Evolutionary conservation across 768 basidiomycete species (phyloP), one percentile per base, ranked within the genome.

Genomic region (Dacryopinax primogenitus): DNA sequence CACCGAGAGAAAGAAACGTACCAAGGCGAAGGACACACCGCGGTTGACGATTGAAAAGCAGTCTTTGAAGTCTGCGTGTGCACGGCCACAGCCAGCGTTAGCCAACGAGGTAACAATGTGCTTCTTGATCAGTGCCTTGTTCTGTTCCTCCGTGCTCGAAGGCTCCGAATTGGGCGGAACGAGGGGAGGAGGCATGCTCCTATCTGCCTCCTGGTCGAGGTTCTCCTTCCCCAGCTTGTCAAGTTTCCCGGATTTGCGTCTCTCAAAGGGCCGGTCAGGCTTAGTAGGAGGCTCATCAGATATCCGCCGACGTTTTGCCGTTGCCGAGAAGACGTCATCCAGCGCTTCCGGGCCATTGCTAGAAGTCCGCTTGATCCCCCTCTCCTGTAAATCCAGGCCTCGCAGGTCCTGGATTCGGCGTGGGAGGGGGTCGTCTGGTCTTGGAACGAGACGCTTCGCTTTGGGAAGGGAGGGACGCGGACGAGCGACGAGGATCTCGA

Each of bases 71-170:
- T 58, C 51, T 23, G 51, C 51, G 26, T 58, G 51, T 2, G 51
- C 26, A 13, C 51, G 51, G 4, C 26, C 11, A 18, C 51, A 58
- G 13, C 51, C 51, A 13, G 51, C 51, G 30, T 18, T 28, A 3
- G 51, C 21, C 9, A 58, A 30, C 51, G 32, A 2, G 23, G 4
- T 32, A 11, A 58, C 26, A 15, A 58, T 32, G 30, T 58, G 51
- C 51, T 58, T 58, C 51, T 30, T 58, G 51, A 58, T 58, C 51
- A 58, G 30, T 23, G 51, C 51, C 30, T 32, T 58, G 30, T 58
- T 58, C 51, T 58, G 51, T 30, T 58, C 51, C 51, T 58, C 51
- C 7, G 15, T 11, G 13, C 15, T 58, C 51, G 30, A 15, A 3
- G 30, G 26, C 3, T 58, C 51, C 51, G 51, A 3, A 23, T 58